These are phyloP conservation scores for Penicillium subrubescens DNA, from an alignment of 495 filamentous ascomycete genomes.

Conservation along the genomic window DNA sequence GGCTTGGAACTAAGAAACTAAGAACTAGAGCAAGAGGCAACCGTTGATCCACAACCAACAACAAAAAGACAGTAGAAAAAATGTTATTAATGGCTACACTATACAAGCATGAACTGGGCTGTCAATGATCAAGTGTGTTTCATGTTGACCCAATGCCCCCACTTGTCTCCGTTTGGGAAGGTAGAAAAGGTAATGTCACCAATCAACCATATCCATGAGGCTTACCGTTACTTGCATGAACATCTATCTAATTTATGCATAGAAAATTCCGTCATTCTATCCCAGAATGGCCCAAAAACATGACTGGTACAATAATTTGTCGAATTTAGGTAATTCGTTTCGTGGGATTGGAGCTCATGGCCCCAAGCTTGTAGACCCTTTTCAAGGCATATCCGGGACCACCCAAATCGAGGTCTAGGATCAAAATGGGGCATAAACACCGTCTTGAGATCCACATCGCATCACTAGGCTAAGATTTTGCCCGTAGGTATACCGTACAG, in stretches of 20 bases:
- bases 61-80: neutral
- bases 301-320: neutral
- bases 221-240: neutral
- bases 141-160: neutral
- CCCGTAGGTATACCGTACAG: neutral
- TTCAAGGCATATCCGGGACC: neutral
- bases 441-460: conserved; percentile 7
- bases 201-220: neutral
- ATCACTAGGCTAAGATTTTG: neutral
- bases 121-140: neutral
- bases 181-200: neutral
- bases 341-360: neutral
- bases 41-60: neutral
- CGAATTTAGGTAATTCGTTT: neutral
- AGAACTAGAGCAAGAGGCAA: neutral
- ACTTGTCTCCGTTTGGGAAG: neutral
- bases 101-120: neutral
- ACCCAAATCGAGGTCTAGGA: conserved; percentile 12
- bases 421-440: conserved; percentile 6
- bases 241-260: neutral
- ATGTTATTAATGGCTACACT: neutral
- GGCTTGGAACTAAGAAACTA: neutral
- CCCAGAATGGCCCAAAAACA: neutral
- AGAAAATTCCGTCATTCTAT: neutral
- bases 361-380: neutral